These are phyloP conservation scores for Xylariaceae sp. DNA, from an alignment of 2,329 filamentous ascomycete genomes.

Conservation along the genomic window DNA sequence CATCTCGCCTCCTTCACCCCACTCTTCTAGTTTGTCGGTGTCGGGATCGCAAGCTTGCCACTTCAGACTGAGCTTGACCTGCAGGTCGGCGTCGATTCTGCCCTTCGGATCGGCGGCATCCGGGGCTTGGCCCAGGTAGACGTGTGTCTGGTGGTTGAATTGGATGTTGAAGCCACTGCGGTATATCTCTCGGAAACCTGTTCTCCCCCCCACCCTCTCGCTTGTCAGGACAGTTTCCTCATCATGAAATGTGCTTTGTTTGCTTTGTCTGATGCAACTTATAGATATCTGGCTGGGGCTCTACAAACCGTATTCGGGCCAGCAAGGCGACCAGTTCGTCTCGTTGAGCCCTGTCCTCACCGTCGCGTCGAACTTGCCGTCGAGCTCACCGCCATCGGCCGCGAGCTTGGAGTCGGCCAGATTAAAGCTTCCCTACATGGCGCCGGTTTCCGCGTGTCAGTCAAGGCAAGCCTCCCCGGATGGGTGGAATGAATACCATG, in stretches of 20 bases:
- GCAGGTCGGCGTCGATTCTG: constrained; percentile 1
- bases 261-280: too few relatives aligned
- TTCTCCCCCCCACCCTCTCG: too few relatives aligned
- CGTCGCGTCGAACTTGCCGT: constrained; percentile 3
- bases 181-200: too few relatives aligned
- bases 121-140: constrained; percentile 1
- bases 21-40: neutral
- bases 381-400: neutral
- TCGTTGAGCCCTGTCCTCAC: neutral
- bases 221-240: too few relatives aligned
- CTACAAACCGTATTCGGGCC: constrained; percentile 1
- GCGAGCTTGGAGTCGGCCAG: constrained; percentile 1
- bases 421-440: constrained; percentile 1
- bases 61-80: constrained; percentile 3
- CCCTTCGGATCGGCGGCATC: constrained; percentile 1
- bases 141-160: constrained; percentile 5
- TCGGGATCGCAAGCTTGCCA: constrained; percentile 5
- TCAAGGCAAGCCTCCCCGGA: neutral
- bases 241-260: too few relatives aligned
- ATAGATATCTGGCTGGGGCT: neutral
- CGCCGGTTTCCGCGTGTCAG: neutral
- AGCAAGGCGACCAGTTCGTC: constrained; percentile 4
- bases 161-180: neutral
- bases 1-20: neutral
- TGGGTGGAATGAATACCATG: constrained; percentile 1